Evolutionary conservation across 495 filamentous ascomycete genomes (phyloP), one percentile per base, ranked within the genome.

Genomic region (Cercophora sp.): DNA sequence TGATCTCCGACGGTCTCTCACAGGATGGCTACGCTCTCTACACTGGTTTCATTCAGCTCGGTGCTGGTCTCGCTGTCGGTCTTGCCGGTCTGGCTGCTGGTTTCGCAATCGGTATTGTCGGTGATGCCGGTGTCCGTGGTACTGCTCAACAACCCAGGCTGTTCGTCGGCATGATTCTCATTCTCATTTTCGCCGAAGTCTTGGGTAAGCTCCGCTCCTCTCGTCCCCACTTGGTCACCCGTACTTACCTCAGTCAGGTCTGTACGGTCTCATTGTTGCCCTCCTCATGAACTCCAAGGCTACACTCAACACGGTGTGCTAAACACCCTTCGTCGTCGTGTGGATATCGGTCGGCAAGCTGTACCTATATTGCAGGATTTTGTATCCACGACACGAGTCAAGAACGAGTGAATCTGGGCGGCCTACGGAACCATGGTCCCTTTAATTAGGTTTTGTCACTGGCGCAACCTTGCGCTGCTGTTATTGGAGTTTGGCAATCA

Each of bases 141-240:
- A 92, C 94, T 62, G 93, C 93, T 57, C 93, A 98, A 71, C 93
- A 98, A 73, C 94, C 93, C 41, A 81, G 91, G 64, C 83, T 98
- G 48, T 98, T 96, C 78, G 93, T 98, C 73, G 93, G 93, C 79
- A 98, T 98, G 93, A 97, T 98, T 78, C 76, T 98, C 66, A 98
- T 98, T 79, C 91, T 98, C 79, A 98, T 98, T 96, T 98, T 98
- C 79, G 93, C 94, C 65, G 93, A 97, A 95, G 93, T 97, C 58
- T 74, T 98, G 84, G 93, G 91, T 90, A 76, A 58, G 85, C 76
- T 18, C 4, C 19, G 22, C 13, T n/a, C 23, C 23, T 5, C 9
- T 10, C 16, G 11, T 25, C 15, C 18, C 11, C n/a, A 49, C 13
- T 46, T 35, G 37, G 19, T 48, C 24, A 27, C 61, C 51, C 9